phyloP scores from a whole-genome alignment of 2,329 filamentous ascomycete genomes.

The Chaetomium globosum region DNA sequence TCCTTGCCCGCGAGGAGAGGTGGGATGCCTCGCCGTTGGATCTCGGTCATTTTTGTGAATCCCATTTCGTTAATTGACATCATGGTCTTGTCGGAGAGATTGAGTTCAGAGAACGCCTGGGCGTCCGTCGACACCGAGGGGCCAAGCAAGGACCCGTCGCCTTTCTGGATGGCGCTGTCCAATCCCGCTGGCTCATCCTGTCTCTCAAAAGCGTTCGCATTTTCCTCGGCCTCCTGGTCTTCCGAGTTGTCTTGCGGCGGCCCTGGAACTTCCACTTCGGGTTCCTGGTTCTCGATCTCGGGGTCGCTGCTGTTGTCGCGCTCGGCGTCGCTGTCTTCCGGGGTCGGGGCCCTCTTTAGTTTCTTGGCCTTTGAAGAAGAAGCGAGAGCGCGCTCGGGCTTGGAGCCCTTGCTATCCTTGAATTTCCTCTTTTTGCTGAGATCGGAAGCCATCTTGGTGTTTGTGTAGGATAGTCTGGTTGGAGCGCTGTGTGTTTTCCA shows the following conservation, averaged over 20 bases:
- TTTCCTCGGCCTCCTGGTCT: conserved; percentile 31
- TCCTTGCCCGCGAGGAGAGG: conserved; percentile 86
- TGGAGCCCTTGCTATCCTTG: conserved; percentile 39
- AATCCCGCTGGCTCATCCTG: conserved; percentile 42
- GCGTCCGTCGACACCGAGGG: conserved; percentile 63
- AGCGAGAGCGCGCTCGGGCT: conserved; percentile 24
- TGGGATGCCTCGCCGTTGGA: conserved; percentile 84
- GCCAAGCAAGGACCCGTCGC: conserved; percentile 56
- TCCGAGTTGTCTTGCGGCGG: conserved; percentile 23
- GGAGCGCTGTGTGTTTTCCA: neutral
- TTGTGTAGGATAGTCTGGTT: neutral
- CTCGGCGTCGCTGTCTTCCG: conserved; percentile 33
- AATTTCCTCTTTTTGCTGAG: conserved; percentile 45
- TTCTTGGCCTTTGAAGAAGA: conserved; percentile 32
- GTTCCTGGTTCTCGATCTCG: conserved; percentile 27
- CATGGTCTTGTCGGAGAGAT: conserved; percentile 85
- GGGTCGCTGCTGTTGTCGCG: conserved; percentile 25
- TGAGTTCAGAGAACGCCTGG: conserved; percentile 76
- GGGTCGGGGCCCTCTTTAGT: conserved; percentile 35
- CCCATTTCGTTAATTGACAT: conserved; percentile 88
- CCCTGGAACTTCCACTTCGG: conserved; percentile 10
- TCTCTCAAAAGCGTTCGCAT: conserved; percentile 38
- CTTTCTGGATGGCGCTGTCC: conserved; percentile 41
- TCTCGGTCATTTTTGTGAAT: conserved; percentile 93
- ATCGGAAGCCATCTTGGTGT: conserved; percentile 39